Evolutionary conservation across 2,329 filamentous ascomycete species (phyloP), one percentile per base, ranked within the genome.

Genomic region (Microdochium paspali): DNA sequence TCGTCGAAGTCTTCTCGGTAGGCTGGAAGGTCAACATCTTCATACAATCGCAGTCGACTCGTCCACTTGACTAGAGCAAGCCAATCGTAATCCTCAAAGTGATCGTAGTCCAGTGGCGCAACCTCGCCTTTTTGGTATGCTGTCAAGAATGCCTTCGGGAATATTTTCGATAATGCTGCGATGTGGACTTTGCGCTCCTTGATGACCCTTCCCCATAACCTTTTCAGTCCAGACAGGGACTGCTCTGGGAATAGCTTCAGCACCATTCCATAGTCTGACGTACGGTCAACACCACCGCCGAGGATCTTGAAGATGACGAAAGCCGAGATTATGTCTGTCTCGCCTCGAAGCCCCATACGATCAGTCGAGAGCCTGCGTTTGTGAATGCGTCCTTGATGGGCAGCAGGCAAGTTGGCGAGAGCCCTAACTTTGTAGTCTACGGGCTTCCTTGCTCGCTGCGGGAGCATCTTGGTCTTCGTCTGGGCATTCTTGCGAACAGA

Each of bases 21-120:
- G 3, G 60, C 58, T 2, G 79, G 80, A 2, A 84, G 68, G 21
- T 69, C 60, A 28, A 74, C 56, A 0, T 69, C 68, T 47, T 72
- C 66, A 25, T 70, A 63, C 1, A 66, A 66, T 23, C 71, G 64
- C 3, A 78, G 75, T 21, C 72, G 69, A 52, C 79, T 67, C 1
- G 82, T 75, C 87, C 87, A 91, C 30, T 74, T 69, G 44, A 90
- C 74, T 5, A 90, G 63, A 4, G 61, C 63, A 10, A 69, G 65
- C 85, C 87, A 90, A 57, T 90, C 82, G 50, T 87, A 88, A 2
- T 74, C 72, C 32, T 75, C 61, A 0, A 81, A 71, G 43, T 84
- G 66, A 45, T 85, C 72, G 53, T 78, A 86, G 59, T 88, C 70
- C 20, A 90, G 69, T 2, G 70, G 61, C 2, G 80, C 74, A 1